phyloP scores from a whole-genome alignment of 2,329 filamentous ascomycete genomes.

The Colletotrichum neosansevieriae region DNA sequence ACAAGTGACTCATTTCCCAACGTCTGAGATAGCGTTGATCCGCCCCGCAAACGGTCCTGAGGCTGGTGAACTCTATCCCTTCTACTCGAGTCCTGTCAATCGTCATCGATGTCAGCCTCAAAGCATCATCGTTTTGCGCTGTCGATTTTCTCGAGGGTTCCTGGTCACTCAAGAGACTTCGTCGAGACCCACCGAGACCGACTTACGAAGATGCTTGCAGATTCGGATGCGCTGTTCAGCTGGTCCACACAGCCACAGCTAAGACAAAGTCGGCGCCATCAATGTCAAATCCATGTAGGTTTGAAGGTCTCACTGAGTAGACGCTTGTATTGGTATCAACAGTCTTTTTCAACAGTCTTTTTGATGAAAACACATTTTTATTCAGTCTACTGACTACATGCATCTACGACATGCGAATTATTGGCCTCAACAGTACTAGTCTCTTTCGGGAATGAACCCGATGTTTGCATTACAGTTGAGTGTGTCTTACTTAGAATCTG shows the following conservation, averaged over 20 bases:
- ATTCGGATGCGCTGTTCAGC: neutral
- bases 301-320: no score
- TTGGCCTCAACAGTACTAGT: no score
- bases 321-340: no score
- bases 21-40: conserved; percentile 5
- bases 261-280: no score
- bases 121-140: neutral
- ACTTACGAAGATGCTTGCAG: neutral
- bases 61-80: conserved; percentile 20
- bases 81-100: neutral
- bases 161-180: neutral
- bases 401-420: no score
- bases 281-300: no score
- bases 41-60: conserved; percentile 27
- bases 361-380: no score
- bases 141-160: neutral
- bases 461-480: no score
- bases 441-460: no score
- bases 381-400: no score
- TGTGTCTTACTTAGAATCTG: no score
- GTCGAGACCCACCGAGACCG: neutral
- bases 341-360: no score
- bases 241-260: neutral
- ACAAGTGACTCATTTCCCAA: neutral
- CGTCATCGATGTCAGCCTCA: conserved; percentile 33